Conservation (phyloP, 176 grass and related monocot genomes). For the Eleusine coracana region DNA sequence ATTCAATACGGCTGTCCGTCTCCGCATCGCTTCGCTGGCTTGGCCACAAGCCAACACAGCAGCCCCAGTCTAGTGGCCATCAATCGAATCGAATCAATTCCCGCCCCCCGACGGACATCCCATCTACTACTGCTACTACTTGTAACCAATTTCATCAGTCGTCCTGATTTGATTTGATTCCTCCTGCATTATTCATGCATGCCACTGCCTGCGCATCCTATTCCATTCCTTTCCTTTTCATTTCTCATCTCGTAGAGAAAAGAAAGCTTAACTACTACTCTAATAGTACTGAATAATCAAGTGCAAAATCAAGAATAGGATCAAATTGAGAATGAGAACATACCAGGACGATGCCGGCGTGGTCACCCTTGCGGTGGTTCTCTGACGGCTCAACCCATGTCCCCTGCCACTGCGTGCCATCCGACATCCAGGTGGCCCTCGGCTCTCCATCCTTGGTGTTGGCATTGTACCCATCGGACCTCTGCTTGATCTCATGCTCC, state of each 20-base stretch:
- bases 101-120: background rate
- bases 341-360: conserved; percentile 86
- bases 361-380: conserved; percentile 87
- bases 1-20: background rate
- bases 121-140: background rate
- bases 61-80: background rate
- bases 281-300: no score
- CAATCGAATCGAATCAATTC: background rate
- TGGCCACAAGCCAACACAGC: conserved; percentile 12
- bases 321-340: background rate
- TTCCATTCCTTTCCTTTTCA: background rate
- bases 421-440: conserved; percentile 69
- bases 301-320: background rate
- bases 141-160: background rate
- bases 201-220: background rate
- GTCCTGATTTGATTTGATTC: background rate
- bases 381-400: conserved; percentile 71
- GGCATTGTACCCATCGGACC: conserved; percentile 65
- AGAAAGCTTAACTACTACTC: background rate
- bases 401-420: conserved; percentile 74
- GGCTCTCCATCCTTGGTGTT: conserved; percentile 44
- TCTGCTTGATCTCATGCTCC: conserved; percentile 63
- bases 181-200: background rate
- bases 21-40: background rate
- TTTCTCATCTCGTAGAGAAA: background rate